phyloP scores from a whole-genome alignment of 805 yeast species.

The Lipomyces spencermartinsiae region DNA sequence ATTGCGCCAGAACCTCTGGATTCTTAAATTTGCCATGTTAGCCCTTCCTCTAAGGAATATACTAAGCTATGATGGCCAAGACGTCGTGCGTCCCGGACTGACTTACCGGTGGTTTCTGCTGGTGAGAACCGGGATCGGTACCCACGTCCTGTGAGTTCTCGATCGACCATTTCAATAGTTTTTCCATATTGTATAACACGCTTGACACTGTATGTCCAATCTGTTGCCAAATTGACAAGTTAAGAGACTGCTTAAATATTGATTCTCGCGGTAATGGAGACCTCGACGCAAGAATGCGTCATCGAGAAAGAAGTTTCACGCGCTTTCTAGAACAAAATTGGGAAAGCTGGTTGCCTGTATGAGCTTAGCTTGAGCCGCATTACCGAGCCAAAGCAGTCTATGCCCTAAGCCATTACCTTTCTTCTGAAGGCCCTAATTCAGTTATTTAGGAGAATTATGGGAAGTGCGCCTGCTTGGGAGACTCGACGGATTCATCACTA shows the following conservation, averaged over 20 bases:
- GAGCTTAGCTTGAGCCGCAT: not conserved
- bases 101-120: conserved; percentile 59
- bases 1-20: conserved; percentile 76
- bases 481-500: too few relatives aligned
- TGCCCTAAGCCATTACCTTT: not conserved
- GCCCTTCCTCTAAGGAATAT: not conserved
- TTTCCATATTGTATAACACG: conserved; percentile 69
- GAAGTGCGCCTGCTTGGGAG: too few relatives aligned
- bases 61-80: not conserved
- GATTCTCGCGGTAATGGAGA: not conserved
- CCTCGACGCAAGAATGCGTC: not conserved
- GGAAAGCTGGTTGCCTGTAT: not conserved
- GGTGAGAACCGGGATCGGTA: conserved; percentile 65
- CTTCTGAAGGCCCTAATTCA: too few relatives aligned
- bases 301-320: conserved; percentile 22
- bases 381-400: not conserved
- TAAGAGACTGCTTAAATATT: not conserved
- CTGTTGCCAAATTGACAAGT: not conserved
- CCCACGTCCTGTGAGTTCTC: conserved; percentile 73
- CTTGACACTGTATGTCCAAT: not conserved
- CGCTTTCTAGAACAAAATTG: conserved; percentile 16
- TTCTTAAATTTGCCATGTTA: conserved; percentile 49
- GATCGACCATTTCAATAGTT: conserved; percentile 88
- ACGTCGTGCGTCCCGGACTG: not conserved
- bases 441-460: too few relatives aligned